Percentiles rank a stretch among this genome's conserved stretches.
Evolutionary conservation across 768 basidiomycete genomes (phyloP).

Genomic region (Kwoniella sp.): DNA sequence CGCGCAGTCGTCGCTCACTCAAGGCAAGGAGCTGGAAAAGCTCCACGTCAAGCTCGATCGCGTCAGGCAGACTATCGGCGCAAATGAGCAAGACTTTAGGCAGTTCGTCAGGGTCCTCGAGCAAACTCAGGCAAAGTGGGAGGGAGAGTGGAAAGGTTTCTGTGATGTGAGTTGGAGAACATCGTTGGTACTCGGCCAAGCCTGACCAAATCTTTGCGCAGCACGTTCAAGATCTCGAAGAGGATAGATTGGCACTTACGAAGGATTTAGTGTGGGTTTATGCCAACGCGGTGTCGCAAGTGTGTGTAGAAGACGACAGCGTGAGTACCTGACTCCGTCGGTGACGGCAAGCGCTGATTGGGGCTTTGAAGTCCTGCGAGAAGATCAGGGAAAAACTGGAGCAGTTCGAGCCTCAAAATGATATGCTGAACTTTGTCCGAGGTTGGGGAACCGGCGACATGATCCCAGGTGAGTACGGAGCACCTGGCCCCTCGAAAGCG

Average conservation of each 20-base stretch:
- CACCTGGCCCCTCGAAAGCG: neutral
- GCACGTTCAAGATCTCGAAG: conserved; percentile 89
- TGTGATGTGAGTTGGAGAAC: conserved; percentile 60
- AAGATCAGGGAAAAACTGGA: conserved; percentile 78
- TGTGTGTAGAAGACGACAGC: conserved; percentile 94
- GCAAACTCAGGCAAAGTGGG: conserved; percentile 81
- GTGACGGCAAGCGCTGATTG: neutral
- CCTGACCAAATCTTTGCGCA: conserved; percentile 6
- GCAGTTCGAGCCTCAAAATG: conserved; percentile 77
- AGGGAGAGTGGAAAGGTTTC: conserved; percentile 86
- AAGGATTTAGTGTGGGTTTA: conserved; percentile 95
- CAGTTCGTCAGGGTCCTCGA: conserved; percentile 74
- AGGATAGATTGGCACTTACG: conserved; percentile 86
- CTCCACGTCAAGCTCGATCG: conserved; percentile 79
- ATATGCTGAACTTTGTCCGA: conserved; percentile 83
- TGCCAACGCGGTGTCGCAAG: conserved; percentile 91
- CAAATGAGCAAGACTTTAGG: conserved; percentile 88
- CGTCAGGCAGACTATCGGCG: conserved; percentile 79
- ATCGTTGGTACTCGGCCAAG: neutral
- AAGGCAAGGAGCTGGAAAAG: conserved; percentile 90
- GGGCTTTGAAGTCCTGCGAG: conserved; percentile 74
- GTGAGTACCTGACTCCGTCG: conserved; percentile 52
- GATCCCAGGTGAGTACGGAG: conserved; percentile 59
- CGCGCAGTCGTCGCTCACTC: conserved; percentile 81
- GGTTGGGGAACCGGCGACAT: conserved; percentile 81